Evolutionary conservation across 352 stramenopile genomes (phyloP).

Genomic region (Aphanomyces stellatus): DNA sequence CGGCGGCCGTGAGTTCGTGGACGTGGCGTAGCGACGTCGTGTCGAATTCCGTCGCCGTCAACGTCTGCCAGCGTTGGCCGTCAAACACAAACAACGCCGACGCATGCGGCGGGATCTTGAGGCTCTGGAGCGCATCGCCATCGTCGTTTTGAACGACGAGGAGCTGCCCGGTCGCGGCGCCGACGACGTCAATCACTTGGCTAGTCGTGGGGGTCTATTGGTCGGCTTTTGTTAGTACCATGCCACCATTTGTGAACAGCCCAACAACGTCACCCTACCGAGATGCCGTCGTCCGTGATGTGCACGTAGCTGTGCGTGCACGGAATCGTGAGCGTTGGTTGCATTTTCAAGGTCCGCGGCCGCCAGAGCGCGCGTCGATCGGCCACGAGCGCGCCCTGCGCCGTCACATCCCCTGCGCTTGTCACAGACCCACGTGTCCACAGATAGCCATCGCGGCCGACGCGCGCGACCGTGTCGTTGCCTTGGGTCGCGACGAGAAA

Average conservation of each 20-base stretch:
- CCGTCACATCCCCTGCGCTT: slow-evolving; percentile 19
- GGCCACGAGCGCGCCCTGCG: slow-evolving; percentile 42
- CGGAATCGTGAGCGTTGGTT: slow-evolving; percentile 34
- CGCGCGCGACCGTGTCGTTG: slow-evolving; percentile 10
- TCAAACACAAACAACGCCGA: slow-evolving; percentile 68
- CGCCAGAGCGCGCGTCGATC: slow-evolving; percentile 46
- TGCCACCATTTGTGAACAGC: neutral
- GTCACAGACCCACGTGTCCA: slow-evolving; percentile 27
- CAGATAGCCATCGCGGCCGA: slow-evolving; percentile 40
- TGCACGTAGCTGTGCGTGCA: slow-evolving; percentile 62
- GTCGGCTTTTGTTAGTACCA: neutral
- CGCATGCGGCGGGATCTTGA: slow-evolving; percentile 39
- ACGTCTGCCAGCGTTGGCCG: slow-evolving; percentile 39
- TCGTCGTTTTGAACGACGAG: slow-evolving; percentile 73
- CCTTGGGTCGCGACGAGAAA: slow-evolving; percentile 32
- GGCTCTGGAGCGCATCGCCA: slow-evolving; percentile 35
- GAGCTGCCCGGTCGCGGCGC: slow-evolving; percentile 47
- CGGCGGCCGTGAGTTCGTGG: slow-evolving; percentile 45
- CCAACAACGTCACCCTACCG: neutral
- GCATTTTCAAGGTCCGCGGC: slow-evolving; percentile 32
- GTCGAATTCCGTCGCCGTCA: slow-evolving; percentile 63
- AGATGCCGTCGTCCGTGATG: slow-evolving; percentile 42
- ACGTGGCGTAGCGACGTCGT: slow-evolving; percentile 48
- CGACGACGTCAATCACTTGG: slow-evolving; percentile 38
- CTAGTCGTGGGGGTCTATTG: neutral